phyloP scores from a whole-genome alignment of 78 protist genomes.

The Tieghemostelium lacteum region DNA sequence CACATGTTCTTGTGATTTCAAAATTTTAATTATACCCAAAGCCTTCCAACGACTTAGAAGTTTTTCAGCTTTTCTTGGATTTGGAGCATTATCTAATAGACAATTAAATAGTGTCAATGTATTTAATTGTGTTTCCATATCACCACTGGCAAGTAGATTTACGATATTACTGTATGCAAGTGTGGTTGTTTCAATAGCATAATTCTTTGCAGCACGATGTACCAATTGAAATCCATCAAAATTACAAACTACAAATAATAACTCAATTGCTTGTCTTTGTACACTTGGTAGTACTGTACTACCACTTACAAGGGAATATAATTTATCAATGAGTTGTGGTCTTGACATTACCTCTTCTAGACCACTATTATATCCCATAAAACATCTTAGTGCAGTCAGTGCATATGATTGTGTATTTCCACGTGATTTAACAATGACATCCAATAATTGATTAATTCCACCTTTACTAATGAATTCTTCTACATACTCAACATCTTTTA shows the following conservation, averaged over 20 bases:
- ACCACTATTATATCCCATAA: slow-evolving; percentile 79
- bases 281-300: slow-evolving; percentile 48
- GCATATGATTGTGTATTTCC: slow-evolving; percentile 79
- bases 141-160: slow-evolving; percentile 47
- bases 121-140: slow-evolving; percentile 78
- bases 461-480: slow-evolving; percentile 79
- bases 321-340: slow-evolving; percentile 57
- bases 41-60: slow-evolving; percentile 51
- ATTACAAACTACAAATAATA: slow-evolving; percentile 76
- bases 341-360: slow-evolving; percentile 67
- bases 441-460: slow-evolving; percentile 62
- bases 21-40: slow-evolving; percentile 45
- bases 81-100: slow-evolving; percentile 74
- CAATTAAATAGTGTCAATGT: slow-evolving; percentile 68
- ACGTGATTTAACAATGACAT: slow-evolving; percentile 44
- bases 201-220: slow-evolving; percentile 75
- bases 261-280: slow-evolving; percentile 64
- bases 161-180: slow-evolving; percentile 38
- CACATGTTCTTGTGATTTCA: slow-evolving; percentile 67
- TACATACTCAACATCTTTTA: slow-evolving; percentile 68
- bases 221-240: slow-evolving; percentile 79
- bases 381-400: slow-evolving; percentile 71
- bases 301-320: slow-evolving; percentile 21
- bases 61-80: slow-evolving; percentile 65
- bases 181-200: background rate